phyloP scores from a whole-genome alignment of 805 yeast genomes.

The Wickerhamomyces kurtzmanii region DNA sequence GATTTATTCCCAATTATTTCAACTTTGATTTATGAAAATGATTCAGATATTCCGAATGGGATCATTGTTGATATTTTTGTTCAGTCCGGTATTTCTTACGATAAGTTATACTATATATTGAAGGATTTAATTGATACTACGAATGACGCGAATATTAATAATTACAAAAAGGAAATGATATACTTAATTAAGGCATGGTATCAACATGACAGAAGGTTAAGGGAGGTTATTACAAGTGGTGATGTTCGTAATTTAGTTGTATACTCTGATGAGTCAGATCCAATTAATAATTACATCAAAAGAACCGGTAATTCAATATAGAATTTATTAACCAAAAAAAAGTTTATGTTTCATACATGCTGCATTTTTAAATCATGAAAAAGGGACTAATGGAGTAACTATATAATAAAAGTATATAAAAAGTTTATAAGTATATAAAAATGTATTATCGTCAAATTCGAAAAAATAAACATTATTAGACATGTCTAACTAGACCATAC shows the following conservation, averaged over 20 bases:
- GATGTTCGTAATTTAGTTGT: conserved; percentile 31
- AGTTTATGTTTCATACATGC: no score
- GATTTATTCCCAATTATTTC: conserved; percentile 59
- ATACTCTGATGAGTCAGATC: conserved; percentile 47
- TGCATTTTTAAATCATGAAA: no score
- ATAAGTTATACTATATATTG: conserved; percentile 54
- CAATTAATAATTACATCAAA: conserved; percentile 38
- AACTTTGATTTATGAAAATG: conserved; percentile 38
- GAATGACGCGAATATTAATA: conserved; percentile 37
- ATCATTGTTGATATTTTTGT: conserved; percentile 51
- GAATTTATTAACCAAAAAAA: no score
- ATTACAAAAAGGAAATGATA: conserved; percentile 48
- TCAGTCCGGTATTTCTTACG: conserved; percentile 53
- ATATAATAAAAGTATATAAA: no score
- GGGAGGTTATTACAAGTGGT: conserved; percentile 43
- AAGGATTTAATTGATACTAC: conserved; percentile 54
- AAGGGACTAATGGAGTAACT: no score
- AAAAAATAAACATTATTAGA: no score
- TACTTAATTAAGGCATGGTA: conserved; percentile 64
- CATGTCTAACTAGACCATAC: no score
- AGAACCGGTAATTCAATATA: conserved; percentile 27
- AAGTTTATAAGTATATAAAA: no score
- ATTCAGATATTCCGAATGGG: conserved; percentile 35
- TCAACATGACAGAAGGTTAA: conserved; percentile 47
- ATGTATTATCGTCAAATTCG: no score